Conservation (phyloP, 805 yeast genomes). For the Yarrowia sp. region DNA sequence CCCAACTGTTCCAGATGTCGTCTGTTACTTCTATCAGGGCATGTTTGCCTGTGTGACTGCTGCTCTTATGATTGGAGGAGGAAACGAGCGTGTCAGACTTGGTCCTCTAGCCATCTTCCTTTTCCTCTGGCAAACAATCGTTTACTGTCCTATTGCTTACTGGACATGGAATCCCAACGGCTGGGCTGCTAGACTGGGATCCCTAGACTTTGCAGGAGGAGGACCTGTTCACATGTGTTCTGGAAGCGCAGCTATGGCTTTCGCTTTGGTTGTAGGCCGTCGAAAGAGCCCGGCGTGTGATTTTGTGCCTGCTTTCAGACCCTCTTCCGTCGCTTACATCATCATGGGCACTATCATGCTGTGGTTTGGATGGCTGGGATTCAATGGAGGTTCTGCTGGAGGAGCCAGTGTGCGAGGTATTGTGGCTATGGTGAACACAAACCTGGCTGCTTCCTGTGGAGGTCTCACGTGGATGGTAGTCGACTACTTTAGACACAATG, state of each 20-base stretch:
- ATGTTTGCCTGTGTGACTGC: slow-evolving; percentile 96
- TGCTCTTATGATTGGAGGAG: slow-evolving; percentile 95
- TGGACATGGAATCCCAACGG: slow-evolving; percentile 98
- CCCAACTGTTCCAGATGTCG: slow-evolving; percentile 80
- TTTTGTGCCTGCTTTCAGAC: slow-evolving; percentile 64
- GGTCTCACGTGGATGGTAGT: slow-evolving; percentile 93
- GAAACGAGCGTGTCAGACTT: slow-evolving; percentile 96
- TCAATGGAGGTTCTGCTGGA: slow-evolving; percentile 98
- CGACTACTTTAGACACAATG: slow-evolving; percentile 78
- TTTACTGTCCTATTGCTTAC: slow-evolving; percentile 95
- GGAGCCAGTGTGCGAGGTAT: slow-evolving; percentile 90
- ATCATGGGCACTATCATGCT: slow-evolving; percentile 92
- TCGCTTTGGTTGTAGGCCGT: slow-evolving; percentile 89
- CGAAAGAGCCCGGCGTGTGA: slow-evolving; percentile 53
- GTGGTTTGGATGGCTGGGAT: slow-evolving; percentile 99
- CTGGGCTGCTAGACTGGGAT: slow-evolving; percentile 83
- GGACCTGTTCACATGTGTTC: slow-evolving; percentile 97
- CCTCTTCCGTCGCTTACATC: slow-evolving; percentile 89
- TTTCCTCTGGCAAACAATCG: slow-evolving; percentile 93
- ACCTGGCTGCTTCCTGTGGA: slow-evolving; percentile 91
- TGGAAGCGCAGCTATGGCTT: slow-evolving; percentile 93
- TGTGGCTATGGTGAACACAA: slow-evolving; percentile 92
- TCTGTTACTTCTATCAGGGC: slow-evolving; percentile 91
- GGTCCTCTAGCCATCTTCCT: slow-evolving; percentile 96
- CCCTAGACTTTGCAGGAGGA: slow-evolving; percentile 97